Base-by-base conservation (phyloP, 164 flowering plant species). In the Houttuynia cordata region DNA sequence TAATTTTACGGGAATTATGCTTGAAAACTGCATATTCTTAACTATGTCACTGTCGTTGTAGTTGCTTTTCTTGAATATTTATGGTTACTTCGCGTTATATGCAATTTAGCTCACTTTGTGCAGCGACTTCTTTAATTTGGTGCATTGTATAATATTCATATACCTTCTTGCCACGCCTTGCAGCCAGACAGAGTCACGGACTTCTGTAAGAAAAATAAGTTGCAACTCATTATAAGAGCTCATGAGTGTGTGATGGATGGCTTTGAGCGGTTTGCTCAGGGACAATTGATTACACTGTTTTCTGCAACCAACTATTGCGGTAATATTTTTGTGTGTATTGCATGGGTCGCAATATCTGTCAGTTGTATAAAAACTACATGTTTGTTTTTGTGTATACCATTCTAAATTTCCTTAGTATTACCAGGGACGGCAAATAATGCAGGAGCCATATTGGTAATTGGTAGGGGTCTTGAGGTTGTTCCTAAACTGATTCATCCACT, bases 181-280 rank as follows among this genome's bases (percentile, higher is more conserved):
- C 95, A 94, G 99, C 99, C 99, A 74, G 99, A 94, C 64, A 76
- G 97, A 14, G 97, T 94, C 49, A 72, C 85, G 10, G 99, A 94
- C 13, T 94, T 94, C 72, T 94, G 99, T 67, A 94, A 87, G 83
- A 88, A 58, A 75, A 94, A 94, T 69, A 91, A 85, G 70, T 70
- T 94, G 63, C 99, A 94, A 74, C 87, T 94, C 24, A 94, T 94
- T 64, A 81, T 94, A 60, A 88, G 99, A 75, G 97, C 99, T 22
- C 99, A 94, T 62, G 99, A 94, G 68, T 94, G 99, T 62, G 97
- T 91, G 6, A 91, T 91, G 97, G 99, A 94, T 74, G 97, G 99
- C 53, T 91, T 94, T 69, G 99, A 94, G 67, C 75, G 97, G 24
- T 94, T 94, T 78, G 99, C 99, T 62, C 99, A 93, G 78, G 99